Evolutionary conservation across 2,329 filamentous ascomycete species (phyloP), one percentile per base, ranked within the genome.

Genomic region (Plectosphaerella cucumerina): DNA sequence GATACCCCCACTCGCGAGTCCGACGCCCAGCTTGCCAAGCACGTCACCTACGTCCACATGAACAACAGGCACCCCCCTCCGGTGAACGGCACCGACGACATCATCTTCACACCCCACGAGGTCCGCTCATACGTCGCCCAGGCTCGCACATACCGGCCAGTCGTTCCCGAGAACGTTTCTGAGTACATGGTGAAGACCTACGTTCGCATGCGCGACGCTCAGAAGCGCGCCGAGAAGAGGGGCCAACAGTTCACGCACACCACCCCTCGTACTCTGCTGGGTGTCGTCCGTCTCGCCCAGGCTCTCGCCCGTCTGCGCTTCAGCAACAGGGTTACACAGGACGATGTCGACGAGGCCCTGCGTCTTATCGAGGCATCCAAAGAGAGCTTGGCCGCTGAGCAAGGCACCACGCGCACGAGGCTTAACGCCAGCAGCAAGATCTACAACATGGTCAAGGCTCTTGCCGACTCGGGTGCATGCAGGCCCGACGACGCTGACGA

Each of bases 111-210:
- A 2, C 94, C 94, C 0, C 84, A 92, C 58, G 94, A 99, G 71
- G 93, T 99, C 47, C 89, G 94, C 50, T 91, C 96, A 60, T 99
- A 96, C 75, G 89, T 99, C 53, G 93, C 94, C 11, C 89, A 93
- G 64, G 94, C 94, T 2, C 87, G 94, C 49, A 90, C 87, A 15
- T 97, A 86, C 80, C 85, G 93, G 12, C 94, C 94, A 8, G 84
- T 86, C 0, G 89, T 99, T 5, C 90, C 93, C 1, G 87, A 86
- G 62, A 78, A 81, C 6, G 90, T 97, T 4, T 92, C 90, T 0
- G 94, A 99, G 66, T 99, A 99, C 75, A 90, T 99, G 77, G 89
- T 96, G 50, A 94, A 93, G 66, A 95, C 93, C 1, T 99, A 99
- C 65, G 94, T 99, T 31, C 88, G 90, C 54, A 87, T 99, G 78